Conservation (phyloP, 2,329 filamentous ascomycete species). For the Verticillium klebahnii region DNA sequence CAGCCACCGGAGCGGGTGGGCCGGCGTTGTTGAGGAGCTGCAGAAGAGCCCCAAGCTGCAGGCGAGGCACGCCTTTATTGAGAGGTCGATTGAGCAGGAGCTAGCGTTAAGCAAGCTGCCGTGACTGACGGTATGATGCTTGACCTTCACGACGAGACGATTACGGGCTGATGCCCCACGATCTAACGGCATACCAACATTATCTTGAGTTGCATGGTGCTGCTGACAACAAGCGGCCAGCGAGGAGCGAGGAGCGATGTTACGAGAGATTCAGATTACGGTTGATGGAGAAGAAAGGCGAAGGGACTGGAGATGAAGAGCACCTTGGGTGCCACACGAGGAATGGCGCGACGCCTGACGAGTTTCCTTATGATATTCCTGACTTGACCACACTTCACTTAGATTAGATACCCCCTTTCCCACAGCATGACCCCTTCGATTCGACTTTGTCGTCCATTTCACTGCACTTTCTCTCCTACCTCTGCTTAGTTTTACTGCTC, state of each 20-base stretch:
- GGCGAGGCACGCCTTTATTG: constrained; percentile 58
- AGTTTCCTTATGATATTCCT: constrained; percentile 8
- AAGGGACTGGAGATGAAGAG: background rate
- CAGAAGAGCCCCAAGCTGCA: constrained; percentile 58
- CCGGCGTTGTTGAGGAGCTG: constrained; percentile 58
- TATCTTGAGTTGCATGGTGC: background rate
- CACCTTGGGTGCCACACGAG: background rate
- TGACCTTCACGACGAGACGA: background rate
- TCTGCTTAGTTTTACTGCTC: background rate
- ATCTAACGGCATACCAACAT: background rate
- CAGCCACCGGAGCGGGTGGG: constrained; percentile 53
- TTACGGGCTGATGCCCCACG: background rate
- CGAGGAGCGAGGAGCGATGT: background rate
- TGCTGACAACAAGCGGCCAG: background rate
- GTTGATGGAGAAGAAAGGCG: background rate
- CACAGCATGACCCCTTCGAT: constrained; percentile 11
- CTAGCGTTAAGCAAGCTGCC: constrained; percentile 13
- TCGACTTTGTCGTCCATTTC: background rate
- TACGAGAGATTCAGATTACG: background rate
- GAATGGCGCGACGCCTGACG: background rate
- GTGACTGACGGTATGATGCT: constrained; percentile 1
- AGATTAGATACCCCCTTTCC: constrained; percentile 35
- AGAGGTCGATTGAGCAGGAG: constrained; percentile 42
- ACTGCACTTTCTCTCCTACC: constrained; percentile 3
- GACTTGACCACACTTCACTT: constrained; percentile 18